Evolutionary conservation across 345 rosid species (phyloP), one percentile per base, ranked within the genome.

Genomic region (Reutealis trisperma): DNA sequence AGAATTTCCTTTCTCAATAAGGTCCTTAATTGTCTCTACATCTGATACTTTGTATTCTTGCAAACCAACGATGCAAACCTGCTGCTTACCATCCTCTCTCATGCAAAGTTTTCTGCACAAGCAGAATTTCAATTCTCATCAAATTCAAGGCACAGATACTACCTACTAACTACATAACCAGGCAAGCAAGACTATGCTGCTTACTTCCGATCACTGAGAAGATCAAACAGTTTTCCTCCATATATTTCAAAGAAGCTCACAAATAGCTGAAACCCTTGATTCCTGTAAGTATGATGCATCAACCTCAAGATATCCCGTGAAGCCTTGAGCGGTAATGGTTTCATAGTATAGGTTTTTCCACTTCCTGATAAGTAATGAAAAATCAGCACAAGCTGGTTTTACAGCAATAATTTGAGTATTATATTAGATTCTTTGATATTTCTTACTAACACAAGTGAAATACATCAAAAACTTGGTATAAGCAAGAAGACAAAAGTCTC

Each of bases 41-140:
- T 95, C 99, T 67, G 98, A 87, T 67, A 95, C 99, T 81, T 83
- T 87, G 85, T 92, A 92, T 86, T 95, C 99, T 82, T 92, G 98
- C 89, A 95, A 84, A 74, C 99, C 99, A 75, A 93, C 99, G 25
- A 93, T 95, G 87, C 98, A 93, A 74, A 95, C 99, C 86, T 95
- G 97, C 83, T 95, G 97, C 85, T 92, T 95, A 75, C 99, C 98
- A 82, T 95, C 99, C 87, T 95, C 98, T 86, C 98, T 89, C 98
- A 95, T 95, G 83, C 92, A 93, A 80, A 95, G 91, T 81, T 93
- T 95, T 85, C 98, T 93, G 67, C 76, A 61, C 21, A 78, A 54
- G 75, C 2, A 78, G 65, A 77, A 44, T 54, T 15, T 37, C 71
- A 80, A 24, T 70, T 70, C 62, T 79, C 6, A 79, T 77, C 42